A percentile compares a stretch with the other conserved stretches of the same genome.
phyloP scores from a whole-genome alignment of 495 filamentous ascomycete genomes.

The Polyplosphaeria fusca region DNA sequence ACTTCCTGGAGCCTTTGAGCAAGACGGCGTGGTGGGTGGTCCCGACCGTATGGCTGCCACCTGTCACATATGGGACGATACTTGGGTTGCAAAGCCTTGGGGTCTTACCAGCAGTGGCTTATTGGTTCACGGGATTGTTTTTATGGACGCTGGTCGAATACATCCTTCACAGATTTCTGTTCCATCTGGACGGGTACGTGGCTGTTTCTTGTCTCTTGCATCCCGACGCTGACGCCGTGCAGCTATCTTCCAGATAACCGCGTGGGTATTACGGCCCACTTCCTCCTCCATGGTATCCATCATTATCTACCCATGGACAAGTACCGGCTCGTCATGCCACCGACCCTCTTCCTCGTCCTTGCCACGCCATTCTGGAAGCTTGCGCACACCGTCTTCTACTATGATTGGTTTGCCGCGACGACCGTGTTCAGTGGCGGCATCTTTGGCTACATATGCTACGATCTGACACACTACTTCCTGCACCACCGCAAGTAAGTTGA shows the following conservation, averaged over 20 bases:
- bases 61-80: slow-evolving; percentile 69
- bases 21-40: slow-evolving; percentile 92
- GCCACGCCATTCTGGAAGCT: slow-evolving; percentile 92
- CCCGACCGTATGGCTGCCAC: slow-evolving; percentile 82
- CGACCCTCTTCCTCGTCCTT: slow-evolving; percentile 78
- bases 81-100: slow-evolving; percentile 60
- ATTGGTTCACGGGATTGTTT: slow-evolving; percentile 63
- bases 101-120: slow-evolving; percentile 45
- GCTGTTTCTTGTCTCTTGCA: background rate
- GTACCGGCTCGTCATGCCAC: slow-evolving; percentile 95
- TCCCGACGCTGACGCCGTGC: slow-evolving; percentile 30
- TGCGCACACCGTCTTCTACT: slow-evolving; percentile 78
- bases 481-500: slow-evolving; percentile 80
- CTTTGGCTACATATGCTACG: slow-evolving; percentile 94
- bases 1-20: slow-evolving; percentile 92
- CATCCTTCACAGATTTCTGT: slow-evolving; percentile 81
- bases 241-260: slow-evolving; percentile 91
- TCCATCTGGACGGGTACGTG: slow-evolving; percentile 86
- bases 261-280: slow-evolving; percentile 83
- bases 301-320: slow-evolving; percentile 99
- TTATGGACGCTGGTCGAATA: slow-evolving; percentile 94
- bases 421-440: slow-evolving; percentile 84
- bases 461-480: slow-evolving; percentile 98
- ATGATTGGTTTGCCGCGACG: slow-evolving; percentile 76
- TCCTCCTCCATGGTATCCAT: slow-evolving; percentile 94